Evolutionary conservation across 805 yeast species (phyloP), one percentile per base, ranked within the genome.

Genomic region (Candida cerambycidarum): DNA sequence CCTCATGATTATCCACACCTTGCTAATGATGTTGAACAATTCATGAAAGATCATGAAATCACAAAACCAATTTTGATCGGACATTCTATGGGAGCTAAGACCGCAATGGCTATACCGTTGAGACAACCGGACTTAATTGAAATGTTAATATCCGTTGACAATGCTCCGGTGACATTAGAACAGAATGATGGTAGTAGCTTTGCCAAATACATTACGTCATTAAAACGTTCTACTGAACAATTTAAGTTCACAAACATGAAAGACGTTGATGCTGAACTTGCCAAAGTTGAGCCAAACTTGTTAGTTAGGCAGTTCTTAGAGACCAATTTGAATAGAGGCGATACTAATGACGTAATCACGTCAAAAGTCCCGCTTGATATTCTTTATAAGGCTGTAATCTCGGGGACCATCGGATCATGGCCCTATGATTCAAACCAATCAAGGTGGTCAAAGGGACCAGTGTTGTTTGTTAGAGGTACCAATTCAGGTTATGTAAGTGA

Each of bases 61-160:
- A 51, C 58, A 10, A 72, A 75, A 39, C 84, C 87, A 0, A 77
- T 85, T n/a, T 45, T 85, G 14, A 65, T 85, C 13, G 95, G 95
- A 0, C 93, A 85, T 58, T 84, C 92, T 0, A 84, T 87, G 93
- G 99, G 99, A 5, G 99, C 96, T 4, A 90, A 92, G 56, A 77
- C 92, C 0, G 97, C 84, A 5, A 90, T 92, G 97, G 89, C 93
- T 0, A 69, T 85, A 4, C 83, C 88, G 0, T 66, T 93, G 44
- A 69, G 89, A 39, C 69, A 76, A 16, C 92, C 90, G 0, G 75
- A 78, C 0, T 52, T 82, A 9, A 80, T 82, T 5, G 69, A 77
- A 11, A 71, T 81, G 65, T 54, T 89, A 36, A 77, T 90, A 3
- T 69, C 89, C 5, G 95, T 93, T 5, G 99, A 92, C 56, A 92